These are phyloP conservation scores for Yamadazyma trypodendri DNA, from an alignment of 1,139 yeast genomes.

Conservation along the genomic window DNA sequence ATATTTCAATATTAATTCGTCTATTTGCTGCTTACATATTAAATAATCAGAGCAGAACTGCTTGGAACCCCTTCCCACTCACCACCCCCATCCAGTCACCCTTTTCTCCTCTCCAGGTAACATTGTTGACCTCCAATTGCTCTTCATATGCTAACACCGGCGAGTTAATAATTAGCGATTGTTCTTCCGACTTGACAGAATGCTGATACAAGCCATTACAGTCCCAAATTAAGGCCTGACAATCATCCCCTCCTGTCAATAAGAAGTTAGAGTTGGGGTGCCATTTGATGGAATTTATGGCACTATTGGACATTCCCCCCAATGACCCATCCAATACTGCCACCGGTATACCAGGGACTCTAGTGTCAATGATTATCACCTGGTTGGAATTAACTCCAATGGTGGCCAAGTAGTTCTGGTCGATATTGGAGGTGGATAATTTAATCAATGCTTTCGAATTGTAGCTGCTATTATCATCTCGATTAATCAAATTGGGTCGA, in stretches of 20 bases:
- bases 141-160: conserved; percentile 61
- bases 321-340: conserved; percentile 66
- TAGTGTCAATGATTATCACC: conserved; percentile 73
- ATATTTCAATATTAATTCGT: too few relatives aligned
- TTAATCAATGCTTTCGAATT: conserved; percentile 66
- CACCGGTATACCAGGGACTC: conserved; percentile 85
- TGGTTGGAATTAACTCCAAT: conserved; percentile 69
- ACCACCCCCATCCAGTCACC: conserved; percentile 86
- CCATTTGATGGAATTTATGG: conserved; percentile 77
- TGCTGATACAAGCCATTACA: conserved; percentile 33
- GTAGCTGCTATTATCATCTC: conserved; percentile 12
- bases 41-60: conserved; percentile 43
- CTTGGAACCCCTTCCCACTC: conserved; percentile 79
- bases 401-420: conserved; percentile 78
- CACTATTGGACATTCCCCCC: conserved; percentile 45
- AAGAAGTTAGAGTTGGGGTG: conserved; percentile 72
- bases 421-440: conserved; percentile 74
- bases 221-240: conserved; percentile 89
- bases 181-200: conserved; percentile 9
- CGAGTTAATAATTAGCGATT: conserved; percentile 17
- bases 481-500: conserved; percentile 6
- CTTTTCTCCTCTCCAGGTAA: conserved; percentile 61
- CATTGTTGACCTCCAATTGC: conserved; percentile 68
- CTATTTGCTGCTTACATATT: too few relatives aligned
- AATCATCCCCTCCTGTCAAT: conserved; percentile 84